Conservation (phyloP, 768 basidiomycete genomes). For the Rhodotorula taiwanensis region DNA sequence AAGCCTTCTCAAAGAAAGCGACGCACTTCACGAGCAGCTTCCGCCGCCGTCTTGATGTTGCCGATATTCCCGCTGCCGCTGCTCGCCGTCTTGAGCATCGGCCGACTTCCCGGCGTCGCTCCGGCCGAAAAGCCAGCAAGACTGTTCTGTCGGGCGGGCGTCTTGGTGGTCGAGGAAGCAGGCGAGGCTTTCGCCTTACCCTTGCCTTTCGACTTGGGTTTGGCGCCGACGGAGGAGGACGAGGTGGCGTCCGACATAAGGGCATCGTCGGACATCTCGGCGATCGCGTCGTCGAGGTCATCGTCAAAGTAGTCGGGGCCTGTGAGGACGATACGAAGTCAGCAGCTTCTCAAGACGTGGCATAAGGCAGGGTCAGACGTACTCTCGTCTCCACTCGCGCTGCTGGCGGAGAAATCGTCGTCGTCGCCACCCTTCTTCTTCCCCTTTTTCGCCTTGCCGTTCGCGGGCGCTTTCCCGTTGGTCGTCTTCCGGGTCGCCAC, state of each 20-base stretch:
- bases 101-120: not conserved
- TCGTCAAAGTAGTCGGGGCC: conserved; percentile 35
- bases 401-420: conserved; percentile 17
- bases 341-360: not conserved
- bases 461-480: not conserved
- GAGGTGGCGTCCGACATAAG: conserved; percentile 3
- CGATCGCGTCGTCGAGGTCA: conserved; percentile 30
- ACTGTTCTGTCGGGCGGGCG: not conserved
- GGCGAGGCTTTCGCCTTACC: conserved; percentile 2
- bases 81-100: conserved; percentile 19
- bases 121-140: not conserved
- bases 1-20: not conserved
- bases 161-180: not conserved
- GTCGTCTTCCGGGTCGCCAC: not conserved
- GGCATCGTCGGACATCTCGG: conserved; percentile 7
- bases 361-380: not conserved
- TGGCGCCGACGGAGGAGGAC: not conserved
- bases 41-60: conserved; percentile 45
- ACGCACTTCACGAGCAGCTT: conserved; percentile 20
- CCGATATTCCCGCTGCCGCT: conserved; percentile 31
- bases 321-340: not conserved
- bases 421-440: conserved; percentile 28
- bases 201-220: not conserved
- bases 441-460: conserved; percentile 11
- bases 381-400: conserved; percentile 14